These are phyloP conservation scores for Madurella mycetomatis DNA, from an alignment of 2,329 filamentous ascomycete species.

Conservation along the genomic window DNA sequence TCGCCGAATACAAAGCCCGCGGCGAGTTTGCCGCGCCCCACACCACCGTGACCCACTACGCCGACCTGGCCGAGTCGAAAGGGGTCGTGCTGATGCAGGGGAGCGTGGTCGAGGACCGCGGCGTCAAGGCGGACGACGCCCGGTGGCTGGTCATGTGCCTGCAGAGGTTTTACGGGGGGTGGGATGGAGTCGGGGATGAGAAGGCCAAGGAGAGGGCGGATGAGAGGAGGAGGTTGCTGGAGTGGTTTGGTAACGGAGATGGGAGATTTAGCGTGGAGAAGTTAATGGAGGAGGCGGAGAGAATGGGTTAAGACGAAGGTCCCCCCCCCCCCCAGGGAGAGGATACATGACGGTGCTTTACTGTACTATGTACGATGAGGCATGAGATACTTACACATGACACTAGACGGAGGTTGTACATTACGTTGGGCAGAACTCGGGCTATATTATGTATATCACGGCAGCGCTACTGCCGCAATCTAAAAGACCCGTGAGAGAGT, in stretches of 20 bases:
- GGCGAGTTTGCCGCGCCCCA: conserved; percentile 89
- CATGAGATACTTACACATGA: not conserved
- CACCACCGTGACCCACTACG: conserved; percentile 88
- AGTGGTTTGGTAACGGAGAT: conserved; percentile 79
- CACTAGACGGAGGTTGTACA: not conserved
- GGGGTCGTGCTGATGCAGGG: conserved; percentile 85
- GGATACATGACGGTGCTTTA: not conserved
- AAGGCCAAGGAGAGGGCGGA: conserved; percentile 52
- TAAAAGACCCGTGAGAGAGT: not conserved
- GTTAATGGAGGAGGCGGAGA: conserved; percentile 85
- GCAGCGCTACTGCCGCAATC: too few species aligned
- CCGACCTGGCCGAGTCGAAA: conserved; percentile 69
- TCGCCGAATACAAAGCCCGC: conserved; percentile 87
- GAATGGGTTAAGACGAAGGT: conserved; percentile 49
- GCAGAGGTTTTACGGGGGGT: conserved; percentile 84
- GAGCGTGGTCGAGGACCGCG: conserved; percentile 67
- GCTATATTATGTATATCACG: conserved; percentile 1
- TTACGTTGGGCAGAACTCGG: not conserved
- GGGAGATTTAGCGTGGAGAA: conserved; percentile 75
- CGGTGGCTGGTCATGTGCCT: conserved; percentile 87
- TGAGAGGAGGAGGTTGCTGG: conserved; percentile 65
- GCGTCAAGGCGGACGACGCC: conserved; percentile 75
- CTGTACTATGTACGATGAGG: not conserved
- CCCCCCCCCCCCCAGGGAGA: too few species aligned
- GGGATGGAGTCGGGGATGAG: conserved; percentile 42